phyloP scores from a whole-genome alignment of 768 basidiomycete species.

The Gymnopilus junonius region DNA sequence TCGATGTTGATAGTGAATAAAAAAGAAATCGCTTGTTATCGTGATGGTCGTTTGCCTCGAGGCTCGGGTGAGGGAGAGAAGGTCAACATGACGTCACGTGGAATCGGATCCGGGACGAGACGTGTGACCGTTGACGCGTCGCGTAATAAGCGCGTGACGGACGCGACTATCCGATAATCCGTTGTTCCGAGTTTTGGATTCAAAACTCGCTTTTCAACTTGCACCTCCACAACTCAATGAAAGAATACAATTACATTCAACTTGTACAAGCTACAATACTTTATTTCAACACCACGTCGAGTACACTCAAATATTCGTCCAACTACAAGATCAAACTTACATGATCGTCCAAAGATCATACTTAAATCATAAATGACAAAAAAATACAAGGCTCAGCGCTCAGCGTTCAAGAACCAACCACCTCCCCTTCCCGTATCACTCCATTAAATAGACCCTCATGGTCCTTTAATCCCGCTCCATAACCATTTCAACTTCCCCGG shows the following conservation, averaged over 20 bases:
- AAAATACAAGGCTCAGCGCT: not conserved
- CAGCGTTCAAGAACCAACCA: too few species aligned
- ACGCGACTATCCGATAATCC: not conserved
- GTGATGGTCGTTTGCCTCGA: conserved; percentile 13
- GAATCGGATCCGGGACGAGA: not conserved
- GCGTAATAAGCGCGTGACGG: not conserved
- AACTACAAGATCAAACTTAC: too few species aligned
- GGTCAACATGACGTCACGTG: conserved; percentile 2
- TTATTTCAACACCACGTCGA: too few species aligned
- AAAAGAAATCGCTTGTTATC: conserved; percentile 7
- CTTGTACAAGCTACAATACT: too few species aligned
- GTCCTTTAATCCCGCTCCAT: not conserved
- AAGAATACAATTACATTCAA: too few species aligned
- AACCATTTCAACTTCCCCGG: conserved; percentile 10
- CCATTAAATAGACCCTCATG: too few species aligned
- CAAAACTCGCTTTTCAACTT: too few species aligned
- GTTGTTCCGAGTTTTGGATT: not conserved
- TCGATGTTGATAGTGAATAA: conserved; percentile 5
- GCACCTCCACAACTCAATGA: too few species aligned
- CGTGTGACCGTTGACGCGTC: not conserved
- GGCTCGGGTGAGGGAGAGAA: conserved; percentile 5
- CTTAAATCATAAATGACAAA: too few species aligned
- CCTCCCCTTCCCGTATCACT: too few species aligned
- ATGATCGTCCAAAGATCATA: too few species aligned
- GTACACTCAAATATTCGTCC: not conserved